Evolutionary conservation across 495 filamentous ascomycete species (phyloP).

Genomic region (Lentithecium fluviatile): DNA sequence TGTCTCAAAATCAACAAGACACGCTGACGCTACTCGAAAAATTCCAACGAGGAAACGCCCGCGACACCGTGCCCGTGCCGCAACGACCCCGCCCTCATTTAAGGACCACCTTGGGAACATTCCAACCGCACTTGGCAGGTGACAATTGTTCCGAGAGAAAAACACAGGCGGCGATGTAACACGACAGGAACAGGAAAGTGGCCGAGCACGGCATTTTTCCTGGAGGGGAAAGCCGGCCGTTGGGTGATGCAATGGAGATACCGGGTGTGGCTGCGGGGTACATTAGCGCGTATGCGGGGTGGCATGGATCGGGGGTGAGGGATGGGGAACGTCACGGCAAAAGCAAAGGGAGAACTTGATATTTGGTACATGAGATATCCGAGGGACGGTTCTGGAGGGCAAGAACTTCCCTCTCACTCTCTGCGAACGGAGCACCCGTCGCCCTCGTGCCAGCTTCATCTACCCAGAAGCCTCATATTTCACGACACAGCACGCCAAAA

Average conservation of each 20-base stretch:
- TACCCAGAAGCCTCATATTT: too few relatives aligned
- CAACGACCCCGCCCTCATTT: not conserved
- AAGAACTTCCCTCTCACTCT: too few relatives aligned
- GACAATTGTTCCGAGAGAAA: not conserved
- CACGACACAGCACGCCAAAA: too few relatives aligned
- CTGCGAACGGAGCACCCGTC: too few relatives aligned
- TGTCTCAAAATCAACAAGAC: not conserved
- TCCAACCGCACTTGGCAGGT: not conserved
- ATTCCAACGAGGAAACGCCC: not conserved
- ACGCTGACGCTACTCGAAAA: not conserved
- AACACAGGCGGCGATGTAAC: not conserved
- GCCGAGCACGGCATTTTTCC: not conserved
- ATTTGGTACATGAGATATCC: too few relatives aligned
- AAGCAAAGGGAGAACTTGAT: too few relatives aligned
- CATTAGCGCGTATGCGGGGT: conserved; percentile 18
- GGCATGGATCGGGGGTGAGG: too few relatives aligned
- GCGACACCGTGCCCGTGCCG: not conserved
- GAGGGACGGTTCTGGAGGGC: too few relatives aligned
- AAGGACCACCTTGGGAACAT: not conserved
- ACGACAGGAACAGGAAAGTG: conserved; percentile 12
- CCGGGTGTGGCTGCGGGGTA: conserved; percentile 37
- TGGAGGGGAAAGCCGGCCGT: not conserved
- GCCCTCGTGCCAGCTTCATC: too few relatives aligned
- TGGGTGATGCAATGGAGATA: conserved; percentile 4
- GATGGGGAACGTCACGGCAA: too few relatives aligned